Evolutionary conservation across 441 rosid genomes (phyloP).

Genomic region (Arabidopsis hybrid): DNA sequence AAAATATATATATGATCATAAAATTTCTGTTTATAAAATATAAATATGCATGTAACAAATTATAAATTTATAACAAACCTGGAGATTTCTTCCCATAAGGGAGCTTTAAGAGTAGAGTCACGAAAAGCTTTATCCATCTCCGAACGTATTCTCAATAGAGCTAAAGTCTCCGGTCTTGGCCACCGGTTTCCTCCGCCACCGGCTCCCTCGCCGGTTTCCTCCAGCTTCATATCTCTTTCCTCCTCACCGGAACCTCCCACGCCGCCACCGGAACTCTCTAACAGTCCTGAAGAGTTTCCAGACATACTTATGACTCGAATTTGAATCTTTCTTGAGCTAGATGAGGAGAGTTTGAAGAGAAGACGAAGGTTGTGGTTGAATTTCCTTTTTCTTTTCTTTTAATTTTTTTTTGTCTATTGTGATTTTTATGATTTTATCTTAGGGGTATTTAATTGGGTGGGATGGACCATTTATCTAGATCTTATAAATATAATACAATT

Average conservation of each 20-base stretch:
- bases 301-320: constrained; percentile 33
- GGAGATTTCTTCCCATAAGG: constrained; percentile 94
- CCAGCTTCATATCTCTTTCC: constrained; percentile 38
- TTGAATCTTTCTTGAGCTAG: constrained; percentile 7
- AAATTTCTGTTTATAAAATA: neutral
- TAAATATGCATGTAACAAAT: constrained; percentile 29
- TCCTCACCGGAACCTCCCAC: constrained; percentile 41
- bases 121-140: constrained; percentile 81
- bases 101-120: constrained; percentile 84
- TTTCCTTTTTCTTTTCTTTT: neutral
- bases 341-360: constrained; percentile 39
- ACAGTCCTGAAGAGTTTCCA: constrained; percentile 34
- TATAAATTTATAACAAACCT: constrained; percentile 49
- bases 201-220: constrained; percentile 40
- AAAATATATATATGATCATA: constrained; percentile 25
- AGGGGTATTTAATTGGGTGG: constrained; percentile 44
- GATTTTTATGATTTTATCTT: constrained; percentile 45
- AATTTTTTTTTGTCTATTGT: neutral
- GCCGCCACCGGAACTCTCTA: constrained; percentile 39
- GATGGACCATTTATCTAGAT: constrained; percentile 47
- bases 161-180: constrained; percentile 89
- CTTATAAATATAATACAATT: constrained; percentile 36
- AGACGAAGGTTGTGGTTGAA: constrained; percentile 33
- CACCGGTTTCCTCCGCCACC: constrained; percentile 72
- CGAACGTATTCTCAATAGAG: constrained; percentile 78